A percentile compares a stretch with the other conserved stretches of the same genome.
phyloP scores from a whole-genome alignment of 2,329 filamentous ascomycete genomes.

The Trichothecium roseum region DNA sequence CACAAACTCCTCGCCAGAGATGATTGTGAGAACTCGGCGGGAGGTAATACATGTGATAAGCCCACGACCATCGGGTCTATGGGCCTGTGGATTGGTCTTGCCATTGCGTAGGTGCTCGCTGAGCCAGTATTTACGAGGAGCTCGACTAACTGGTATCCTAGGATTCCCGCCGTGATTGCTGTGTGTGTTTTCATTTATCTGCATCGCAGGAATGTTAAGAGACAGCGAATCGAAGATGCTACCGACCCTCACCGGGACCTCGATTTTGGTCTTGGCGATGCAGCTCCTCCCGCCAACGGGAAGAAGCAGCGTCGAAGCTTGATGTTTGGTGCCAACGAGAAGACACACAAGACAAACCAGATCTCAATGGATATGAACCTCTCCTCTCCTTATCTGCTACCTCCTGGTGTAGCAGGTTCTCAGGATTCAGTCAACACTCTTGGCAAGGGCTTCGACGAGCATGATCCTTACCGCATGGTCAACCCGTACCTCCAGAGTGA shows the following conservation, averaged over 20 bases:
- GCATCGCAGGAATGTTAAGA: conserved; percentile 67
- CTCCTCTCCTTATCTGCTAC: conserved; percentile 85
- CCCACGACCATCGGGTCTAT: conserved; percentile 42
- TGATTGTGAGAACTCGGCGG: conserved; percentile 9
- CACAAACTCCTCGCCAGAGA: conserved; percentile 4
- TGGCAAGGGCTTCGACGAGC: conserved; percentile 53
- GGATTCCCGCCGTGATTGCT: conserved; percentile 64
- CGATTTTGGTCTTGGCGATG: conserved; percentile 74
- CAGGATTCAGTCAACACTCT: conserved; percentile 80
- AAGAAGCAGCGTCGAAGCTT: conserved; percentile 18
- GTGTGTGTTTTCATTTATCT: conserved; percentile 61
- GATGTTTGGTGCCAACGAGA: conserved; percentile 43
- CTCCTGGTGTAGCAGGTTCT: conserved; percentile 67
- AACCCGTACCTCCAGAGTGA: conserved; percentile 47
- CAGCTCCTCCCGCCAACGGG: conserved; percentile 21
- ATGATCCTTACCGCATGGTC: conserved; percentile 74
- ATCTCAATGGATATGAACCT: conserved; percentile 66
- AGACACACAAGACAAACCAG: conserved; percentile 35
- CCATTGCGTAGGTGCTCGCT: conserved; percentile 52
- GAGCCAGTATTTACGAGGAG: background rate
- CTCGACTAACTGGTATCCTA: conserved; percentile 23
- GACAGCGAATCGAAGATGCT: conserved; percentile 64
- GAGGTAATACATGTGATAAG: conserved; percentile 46
- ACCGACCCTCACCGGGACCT: conserved; percentile 83
- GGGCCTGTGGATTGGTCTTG: conserved; percentile 57